These are phyloP conservation scores for Colletotrichum horii DNA, from an alignment of 2,329 filamentous ascomycete species.

Conservation along the genomic window DNA sequence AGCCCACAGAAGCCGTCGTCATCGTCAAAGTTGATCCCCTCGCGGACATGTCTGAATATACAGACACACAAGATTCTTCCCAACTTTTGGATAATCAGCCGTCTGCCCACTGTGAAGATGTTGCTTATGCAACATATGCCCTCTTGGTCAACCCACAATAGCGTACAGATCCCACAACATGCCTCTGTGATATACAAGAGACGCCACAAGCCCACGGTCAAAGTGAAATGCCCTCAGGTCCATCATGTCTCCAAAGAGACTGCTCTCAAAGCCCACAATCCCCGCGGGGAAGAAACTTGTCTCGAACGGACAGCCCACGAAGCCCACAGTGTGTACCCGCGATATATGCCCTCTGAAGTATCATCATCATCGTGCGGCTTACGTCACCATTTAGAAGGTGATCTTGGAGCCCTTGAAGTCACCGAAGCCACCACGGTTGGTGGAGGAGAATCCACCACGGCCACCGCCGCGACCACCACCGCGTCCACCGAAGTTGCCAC, in stretches of 20 bases:
- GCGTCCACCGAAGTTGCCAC: constrained; percentile 54
- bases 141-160: constrained; percentile 30
- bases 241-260: constrained; percentile 52
- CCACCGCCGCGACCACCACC: constrained; percentile 58
- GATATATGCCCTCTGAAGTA: constrained; percentile 47
- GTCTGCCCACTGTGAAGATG: constrained; percentile 26
- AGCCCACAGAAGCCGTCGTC: constrained; percentile 35
- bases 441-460: constrained; percentile 54
- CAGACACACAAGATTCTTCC: constrained; percentile 34
- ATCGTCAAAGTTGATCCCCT: constrained; percentile 35
- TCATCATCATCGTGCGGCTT: constrained; percentile 38
- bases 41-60: constrained; percentile 22
- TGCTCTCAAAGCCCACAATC: constrained; percentile 60
- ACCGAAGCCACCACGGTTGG: constrained; percentile 44
- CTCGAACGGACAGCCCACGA: constrained; percentile 64
- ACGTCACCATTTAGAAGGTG: constrained; percentile 58
- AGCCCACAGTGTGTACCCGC: constrained; percentile 52
- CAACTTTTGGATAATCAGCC: constrained; percentile 29
- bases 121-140: constrained; percentile 29
- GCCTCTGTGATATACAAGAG: constrained; percentile 7
- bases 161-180: constrained; percentile 17
- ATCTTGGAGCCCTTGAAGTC: constrained; percentile 76
- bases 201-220: constrained; percentile 37
- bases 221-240: constrained; percentile 58
- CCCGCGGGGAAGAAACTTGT: constrained; percentile 37